Evolutionary conservation across 805 yeast genomes (phyloP), one percentile per base, ranked within the genome.

Genomic region (Kockiozyma suomiensis): DNA sequence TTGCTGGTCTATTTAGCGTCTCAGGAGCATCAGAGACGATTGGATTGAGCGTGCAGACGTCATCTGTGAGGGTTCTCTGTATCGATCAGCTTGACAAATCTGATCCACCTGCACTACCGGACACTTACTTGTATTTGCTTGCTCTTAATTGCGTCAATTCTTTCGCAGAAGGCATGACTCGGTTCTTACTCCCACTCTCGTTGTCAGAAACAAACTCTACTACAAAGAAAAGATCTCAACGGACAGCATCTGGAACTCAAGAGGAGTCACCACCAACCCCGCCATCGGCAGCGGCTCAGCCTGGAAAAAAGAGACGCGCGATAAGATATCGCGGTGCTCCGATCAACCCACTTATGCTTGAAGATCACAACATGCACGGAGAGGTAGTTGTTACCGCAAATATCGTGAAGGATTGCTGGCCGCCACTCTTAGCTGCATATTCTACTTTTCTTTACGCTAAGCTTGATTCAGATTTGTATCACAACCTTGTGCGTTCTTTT

Each of bases 11-110:
- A 3, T 50, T 62, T 23, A 42, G 64, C n/a, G n/a, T n/a, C 13
- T 41, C 55, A 15, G 48, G 30, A 4, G 25, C 54, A 5, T 15
- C 54, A 15, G 65, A 58, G 12, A n/a, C 33, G 13, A 19, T 28
- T 1, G 66, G 65, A 1, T 26, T 62, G 32, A 61, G 65, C 15
- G 46, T 56, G 23, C 66, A 60, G 38, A 49, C 61, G 12, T 62
- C 66, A 12, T 61, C 66, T 2, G 61, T 62, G 4, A 54, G 66
- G 65, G 77, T 85, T 0, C 75, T 84, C 13, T 80, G 84, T 58
- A 77, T 92, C 32, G 97, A 93, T 57, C 81, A 86, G 54, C 78
- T 94, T 25, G 98, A 93, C 70, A 91, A 91, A 68, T 67, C 76
- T 0, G 96, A 88, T 28, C 85, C 97, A 0, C 97, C 97, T 0